Base-by-base conservation (phyloP, 2,329 filamentous ascomycete species). In the Scleromitrula shiraiana region DNA sequence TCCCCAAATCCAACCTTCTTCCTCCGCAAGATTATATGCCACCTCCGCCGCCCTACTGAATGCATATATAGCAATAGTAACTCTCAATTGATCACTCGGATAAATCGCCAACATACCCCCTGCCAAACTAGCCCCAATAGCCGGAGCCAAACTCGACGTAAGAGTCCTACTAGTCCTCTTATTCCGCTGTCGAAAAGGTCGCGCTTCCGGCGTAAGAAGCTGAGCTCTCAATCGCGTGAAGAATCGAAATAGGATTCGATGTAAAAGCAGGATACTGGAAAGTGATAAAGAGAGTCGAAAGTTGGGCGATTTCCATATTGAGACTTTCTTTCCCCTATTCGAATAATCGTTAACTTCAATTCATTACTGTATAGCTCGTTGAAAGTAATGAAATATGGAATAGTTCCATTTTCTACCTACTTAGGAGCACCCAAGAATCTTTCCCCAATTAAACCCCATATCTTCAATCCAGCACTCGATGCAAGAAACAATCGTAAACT, bases 201-300 rank as follows among this genome's bases (percentile, higher is more conserved):
- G 76, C 1, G 90, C 88, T 49, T 87, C 78, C n/a, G 87, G 78
- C 29, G 85, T 82, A 35, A 94, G 79, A 4, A 98, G 74, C 54
- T 88, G 88, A 1, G 77, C 74, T 40, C 91, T 83, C 36, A 97
- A 71, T 23, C 88, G 80, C 22, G 78, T 78, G 59, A 97, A 86
- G 73, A 97, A 95, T 50, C 91, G 87, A 68, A 91, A 88, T 22
- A 97, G 80, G 1, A 95, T 74, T 24, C 93, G 82, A 65, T 98
- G 93, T 52, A 95, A 79, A 36, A 97, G 79, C 17, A 97, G 76
- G 54, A 96, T 88, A 2, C 86, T 77, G 14, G 89, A 90, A 12
- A 96, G 75, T 0, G 88, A 93, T 7, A 90, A 72, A 0, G 89
- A 91, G 8, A 95, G 74, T 47, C 89, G 79, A 42, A 93, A 71